These are phyloP conservation scores for Apiospora koreana DNA, from an alignment of 2,329 filamentous ascomycete genomes.

Conservation along the genomic window DNA sequence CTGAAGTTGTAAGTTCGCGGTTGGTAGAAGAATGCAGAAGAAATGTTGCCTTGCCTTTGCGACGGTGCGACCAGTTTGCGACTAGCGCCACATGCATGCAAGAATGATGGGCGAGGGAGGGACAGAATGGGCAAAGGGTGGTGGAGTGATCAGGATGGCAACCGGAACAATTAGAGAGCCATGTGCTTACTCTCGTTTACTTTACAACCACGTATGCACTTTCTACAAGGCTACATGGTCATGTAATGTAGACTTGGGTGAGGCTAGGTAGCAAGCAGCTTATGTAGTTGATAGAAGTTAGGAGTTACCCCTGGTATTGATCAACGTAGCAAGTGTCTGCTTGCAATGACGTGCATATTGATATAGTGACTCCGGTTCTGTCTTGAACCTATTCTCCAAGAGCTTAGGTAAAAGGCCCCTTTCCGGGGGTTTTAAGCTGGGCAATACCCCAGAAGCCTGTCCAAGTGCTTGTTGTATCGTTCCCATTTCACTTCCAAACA, in stretches of 20 bases:
- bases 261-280: background rate
- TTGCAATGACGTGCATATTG: too few species aligned
- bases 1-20: background rate
- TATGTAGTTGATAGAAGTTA: too few species aligned
- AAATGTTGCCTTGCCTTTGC: background rate
- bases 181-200: constrained; percentile 1
- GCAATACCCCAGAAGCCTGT: background rate
- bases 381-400: too few species aligned
- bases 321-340: too few species aligned
- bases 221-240: background rate
- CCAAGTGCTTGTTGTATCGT: background rate
- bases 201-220: background rate
- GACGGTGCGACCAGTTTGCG: background rate
- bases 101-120: background rate
- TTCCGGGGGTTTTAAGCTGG: background rate
- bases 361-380: too few species aligned
- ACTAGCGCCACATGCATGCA: constrained; percentile 1
- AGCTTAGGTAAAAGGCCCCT: background rate
- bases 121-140: background rate
- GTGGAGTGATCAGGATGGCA: background rate
- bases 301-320: too few species aligned
- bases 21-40: background rate
- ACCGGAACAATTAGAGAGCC: too few species aligned
- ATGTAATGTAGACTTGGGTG: too few species aligned
- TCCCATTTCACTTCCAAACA: background rate